Percentiles rank a stretch among this genome's conserved stretches.
Evolutionary conservation across 176 grass and related monocot genomes (phyloP).

Genomic region (Musa beccarii): DNA sequence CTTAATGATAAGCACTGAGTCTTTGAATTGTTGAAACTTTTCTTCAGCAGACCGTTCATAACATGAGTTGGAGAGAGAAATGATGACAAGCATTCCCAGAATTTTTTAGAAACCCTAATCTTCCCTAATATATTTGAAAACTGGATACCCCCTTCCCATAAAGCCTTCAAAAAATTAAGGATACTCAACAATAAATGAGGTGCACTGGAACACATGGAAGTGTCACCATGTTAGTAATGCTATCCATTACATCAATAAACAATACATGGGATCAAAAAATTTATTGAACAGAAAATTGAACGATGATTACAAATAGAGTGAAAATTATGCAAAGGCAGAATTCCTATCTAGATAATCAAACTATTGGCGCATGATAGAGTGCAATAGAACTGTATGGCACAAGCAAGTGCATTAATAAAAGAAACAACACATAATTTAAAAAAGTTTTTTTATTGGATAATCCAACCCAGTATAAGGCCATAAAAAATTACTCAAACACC

Average conservation of each 20-base stretch:
- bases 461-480: too few species aligned
- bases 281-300: background rate
- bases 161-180: conserved; percentile 61
- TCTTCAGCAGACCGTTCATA: conserved; percentile 18
- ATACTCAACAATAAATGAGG: conserved; percentile 56
- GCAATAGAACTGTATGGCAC: background rate
- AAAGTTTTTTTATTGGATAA: too few species aligned
- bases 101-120: conserved; percentile 47
- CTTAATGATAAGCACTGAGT: conserved; percentile 37
- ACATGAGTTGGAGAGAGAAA: conserved; percentile 39
- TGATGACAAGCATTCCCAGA: conserved; percentile 64
- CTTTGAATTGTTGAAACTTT: conserved; percentile 17
- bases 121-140: conserved; percentile 57
- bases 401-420: background rate
- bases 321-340: background rate
- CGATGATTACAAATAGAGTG: too few species aligned
- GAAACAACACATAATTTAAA: too few species aligned
- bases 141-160: conserved; percentile 76
- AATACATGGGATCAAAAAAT: background rate
- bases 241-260: background rate
- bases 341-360: background rate
- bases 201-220: conserved; percentile 28
- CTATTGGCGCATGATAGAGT: background rate
- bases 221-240: background rate
- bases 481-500: too few species aligned